A percentile compares a stretch with the other conserved stretches of the same genome.
These are phyloP conservation scores for Colletotrichum tropicicola DNA, from an alignment of 2,329 filamentous ascomycete species.

Conservation along the genomic window DNA sequence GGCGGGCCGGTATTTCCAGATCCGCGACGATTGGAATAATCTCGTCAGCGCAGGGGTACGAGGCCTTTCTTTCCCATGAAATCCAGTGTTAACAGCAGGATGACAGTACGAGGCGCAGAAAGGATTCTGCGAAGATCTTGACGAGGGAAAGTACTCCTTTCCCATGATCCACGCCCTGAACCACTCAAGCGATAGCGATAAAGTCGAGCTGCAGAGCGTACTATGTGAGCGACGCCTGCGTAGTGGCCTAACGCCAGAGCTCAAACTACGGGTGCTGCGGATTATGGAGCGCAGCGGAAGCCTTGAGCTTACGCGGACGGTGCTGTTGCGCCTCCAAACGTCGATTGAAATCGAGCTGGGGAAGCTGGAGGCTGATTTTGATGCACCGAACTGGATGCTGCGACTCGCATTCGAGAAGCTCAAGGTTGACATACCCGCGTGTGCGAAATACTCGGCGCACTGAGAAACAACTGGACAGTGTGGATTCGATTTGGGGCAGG, in stretches of 20 bases:
- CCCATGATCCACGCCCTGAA: neutral
- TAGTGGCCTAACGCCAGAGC: neutral
- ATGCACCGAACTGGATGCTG: neutral
- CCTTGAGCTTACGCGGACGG: neutral
- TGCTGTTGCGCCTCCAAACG: neutral
- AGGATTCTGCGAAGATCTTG: slow-evolving; percentile 50
- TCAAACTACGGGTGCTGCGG: neutral
- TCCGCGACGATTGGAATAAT: slow-evolving; percentile 43
- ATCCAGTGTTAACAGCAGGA: neutral
- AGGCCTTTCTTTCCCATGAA: neutral
- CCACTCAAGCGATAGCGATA: neutral
- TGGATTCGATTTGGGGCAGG: no score
- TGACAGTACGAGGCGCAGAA: slow-evolving; percentile 44
- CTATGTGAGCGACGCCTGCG: neutral
- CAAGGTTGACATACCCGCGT: neutral
- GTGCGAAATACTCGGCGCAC: no score
- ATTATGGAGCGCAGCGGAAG: neutral
- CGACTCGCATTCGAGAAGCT: neutral
- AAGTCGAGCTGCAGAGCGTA: neutral
- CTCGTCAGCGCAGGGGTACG: slow-evolving; percentile 31
- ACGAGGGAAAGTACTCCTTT: slow-evolving; percentile 39
- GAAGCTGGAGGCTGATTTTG: neutral
- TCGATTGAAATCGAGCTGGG: neutral
- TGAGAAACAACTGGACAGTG: no score
- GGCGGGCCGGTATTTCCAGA: slow-evolving; percentile 41